A percentile compares a stretch with the other conserved stretches of the same genome.
These are phyloP conservation scores for Fraxinus americana DNA, from an alignment of 257 asterid species.

Conservation along the genomic window DNA sequence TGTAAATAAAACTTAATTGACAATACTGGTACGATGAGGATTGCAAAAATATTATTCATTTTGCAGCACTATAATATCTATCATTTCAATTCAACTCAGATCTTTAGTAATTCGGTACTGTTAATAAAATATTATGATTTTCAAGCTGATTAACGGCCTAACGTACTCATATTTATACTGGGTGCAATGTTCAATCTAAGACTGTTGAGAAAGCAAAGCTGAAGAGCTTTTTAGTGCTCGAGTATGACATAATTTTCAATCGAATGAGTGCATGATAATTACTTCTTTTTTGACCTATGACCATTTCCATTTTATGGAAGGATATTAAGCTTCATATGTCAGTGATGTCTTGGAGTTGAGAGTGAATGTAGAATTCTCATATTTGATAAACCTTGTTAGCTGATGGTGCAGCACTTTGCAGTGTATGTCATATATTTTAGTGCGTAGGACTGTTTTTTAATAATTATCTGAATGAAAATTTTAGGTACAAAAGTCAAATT, in stretches of 20 bases:
- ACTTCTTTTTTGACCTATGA: too few relatives aligned
- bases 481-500: slow-evolving; percentile 87
- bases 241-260: too few relatives aligned
- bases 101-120: neutral
- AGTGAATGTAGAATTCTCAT: neutral
- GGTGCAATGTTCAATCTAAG: too few relatives aligned
- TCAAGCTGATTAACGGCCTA: neutral
- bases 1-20: neutral
- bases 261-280: too few relatives aligned
- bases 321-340: neutral
- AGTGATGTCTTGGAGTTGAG: neutral
- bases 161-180: neutral
- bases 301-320: too few relatives aligned
- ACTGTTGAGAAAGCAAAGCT: too few relatives aligned
- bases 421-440: neutral
- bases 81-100: neutral
- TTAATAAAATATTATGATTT: neutral
- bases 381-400: neutral
- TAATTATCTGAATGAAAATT: neutral
- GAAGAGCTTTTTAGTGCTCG: too few relatives aligned
- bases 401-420: neutral
- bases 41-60: neutral
- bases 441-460: neutral
- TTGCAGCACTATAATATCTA: neutral
- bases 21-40: neutral